Conservation (phyloP, 345 rosid species). For the Rhodamnia argentea region DNA sequence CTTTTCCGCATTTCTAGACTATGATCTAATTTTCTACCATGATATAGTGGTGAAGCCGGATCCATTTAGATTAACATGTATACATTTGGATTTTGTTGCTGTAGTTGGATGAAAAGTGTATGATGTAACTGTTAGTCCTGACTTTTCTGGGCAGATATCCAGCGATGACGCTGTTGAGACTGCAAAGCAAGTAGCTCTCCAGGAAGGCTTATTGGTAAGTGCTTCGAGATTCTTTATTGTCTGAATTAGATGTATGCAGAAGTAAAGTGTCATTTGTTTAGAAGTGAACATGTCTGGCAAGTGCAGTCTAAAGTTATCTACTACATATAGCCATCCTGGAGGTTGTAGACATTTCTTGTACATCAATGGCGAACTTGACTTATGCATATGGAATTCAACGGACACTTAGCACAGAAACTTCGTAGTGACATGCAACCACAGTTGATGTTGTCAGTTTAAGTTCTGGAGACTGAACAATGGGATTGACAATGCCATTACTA, state of each 20-base stretch:
- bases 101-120: neutral
- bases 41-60: neutral
- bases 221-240: neutral
- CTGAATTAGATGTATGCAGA: neutral
- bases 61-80: neutral
- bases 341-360: neutral
- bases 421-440: neutral
- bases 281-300: neutral
- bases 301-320: neutral
- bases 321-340: neutral
- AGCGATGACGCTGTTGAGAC: slow-evolving; percentile 91
- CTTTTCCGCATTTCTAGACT: neutral
- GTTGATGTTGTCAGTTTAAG: neutral
- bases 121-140: neutral
- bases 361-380: neutral
- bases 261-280: neutral
- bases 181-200: slow-evolving; percentile 92
- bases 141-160: slow-evolving; percentile 44
- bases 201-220: slow-evolving; percentile 96
- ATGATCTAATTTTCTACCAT: neutral
- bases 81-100: neutral
- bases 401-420: neutral
- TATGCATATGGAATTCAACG: neutral
- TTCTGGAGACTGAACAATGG: neutral
- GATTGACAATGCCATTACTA: neutral